Conservation (phyloP, 2,329 filamentous ascomycete species). For the Scedosporium aurantiacum region DNA sequence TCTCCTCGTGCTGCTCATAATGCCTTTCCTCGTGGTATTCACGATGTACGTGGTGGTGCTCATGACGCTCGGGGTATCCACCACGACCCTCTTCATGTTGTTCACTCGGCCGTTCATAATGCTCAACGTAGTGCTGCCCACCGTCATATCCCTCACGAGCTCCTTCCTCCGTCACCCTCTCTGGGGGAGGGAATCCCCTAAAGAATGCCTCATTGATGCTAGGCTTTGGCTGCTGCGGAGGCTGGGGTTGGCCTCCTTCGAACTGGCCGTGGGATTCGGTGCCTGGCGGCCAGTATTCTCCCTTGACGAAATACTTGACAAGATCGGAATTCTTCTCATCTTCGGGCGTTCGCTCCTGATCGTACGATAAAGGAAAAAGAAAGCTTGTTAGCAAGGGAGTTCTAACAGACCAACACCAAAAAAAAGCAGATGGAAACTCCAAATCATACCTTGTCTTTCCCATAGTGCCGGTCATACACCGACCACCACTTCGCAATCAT, state of each 20-base stretch:
- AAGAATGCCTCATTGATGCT: constrained; percentile 12
- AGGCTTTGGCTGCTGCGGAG: constrained; percentile 12
- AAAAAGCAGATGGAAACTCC: constrained; percentile 18
- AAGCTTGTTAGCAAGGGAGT: neutral
- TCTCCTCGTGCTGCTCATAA: neutral
- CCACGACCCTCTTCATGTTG: neutral
- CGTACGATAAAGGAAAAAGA: neutral
- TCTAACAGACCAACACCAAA: constrained; percentile 11
- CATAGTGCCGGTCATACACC: constrained; percentile 79
- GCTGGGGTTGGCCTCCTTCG: constrained; percentile 12
- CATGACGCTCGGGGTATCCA: constrained; percentile 1
- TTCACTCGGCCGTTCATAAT: too few species aligned
- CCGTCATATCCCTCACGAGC: neutral
- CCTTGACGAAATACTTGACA: constrained; percentile 42
- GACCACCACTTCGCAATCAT: constrained; percentile 87
- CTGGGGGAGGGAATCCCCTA: neutral
- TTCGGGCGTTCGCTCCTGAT: constrained; percentile 11
- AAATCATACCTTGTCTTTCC: constrained; percentile 32
- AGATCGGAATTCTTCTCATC: constrained; percentile 18
- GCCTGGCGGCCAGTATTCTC: constrained; percentile 47
- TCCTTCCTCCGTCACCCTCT: neutral
- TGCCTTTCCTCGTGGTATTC: constrained; percentile 2
- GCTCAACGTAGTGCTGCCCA: neutral
- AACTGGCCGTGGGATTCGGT: constrained; percentile 11
- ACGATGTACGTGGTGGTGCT: neutral